Percentiles rank a stretch among this genome's conserved stretches.
phyloP scores from a whole-genome alignment of 2,329 filamentous ascomycete species.

The Cordyceps sp. region DNA sequence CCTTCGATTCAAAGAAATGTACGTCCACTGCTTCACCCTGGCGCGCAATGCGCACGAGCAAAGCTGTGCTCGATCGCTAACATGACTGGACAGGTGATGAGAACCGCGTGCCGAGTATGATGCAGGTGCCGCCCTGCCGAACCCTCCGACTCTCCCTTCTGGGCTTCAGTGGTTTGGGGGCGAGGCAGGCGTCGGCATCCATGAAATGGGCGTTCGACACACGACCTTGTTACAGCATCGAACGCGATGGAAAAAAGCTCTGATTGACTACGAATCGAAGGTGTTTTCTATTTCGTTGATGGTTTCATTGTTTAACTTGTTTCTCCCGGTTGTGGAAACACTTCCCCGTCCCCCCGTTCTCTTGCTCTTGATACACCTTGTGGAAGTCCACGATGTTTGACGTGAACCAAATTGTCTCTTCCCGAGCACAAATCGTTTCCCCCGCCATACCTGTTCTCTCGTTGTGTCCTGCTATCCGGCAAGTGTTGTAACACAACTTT shows the following conservation, averaged over 20 bases:
- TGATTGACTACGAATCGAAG: constrained; percentile 44
- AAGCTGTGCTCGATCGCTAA: background rate
- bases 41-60: constrained; percentile 5
- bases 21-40: constrained; percentile 34
- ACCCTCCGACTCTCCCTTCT: constrained; percentile 66
- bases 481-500: too few species aligned
- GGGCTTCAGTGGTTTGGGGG: constrained; percentile 80
- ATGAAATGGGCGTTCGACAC: constrained; percentile 99
- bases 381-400: too few species aligned
- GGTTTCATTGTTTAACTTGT: background rate
- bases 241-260: constrained; percentile 96
- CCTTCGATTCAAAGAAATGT: constrained; percentile 99
- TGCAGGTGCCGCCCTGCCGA: constrained; percentile 46
- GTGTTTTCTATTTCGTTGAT: constrained; percentile 2
- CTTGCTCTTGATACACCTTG: too few species aligned
- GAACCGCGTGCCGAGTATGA: constrained; percentile 97
- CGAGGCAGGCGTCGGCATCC: constrained; percentile 44
- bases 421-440: too few species aligned
- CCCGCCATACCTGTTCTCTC: too few species aligned
- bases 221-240: constrained; percentile 94
- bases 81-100: constrained; percentile 93
- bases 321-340: too few species aligned
- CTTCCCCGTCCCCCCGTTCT: too few species aligned
- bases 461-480: too few species aligned
- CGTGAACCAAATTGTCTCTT: too few species aligned